Percentiles rank a stretch among this genome's conserved stretches.
phyloP scores from a whole-genome alignment of 768 basidiomycete species.

The Gelatoporia subvermispora region DNA sequence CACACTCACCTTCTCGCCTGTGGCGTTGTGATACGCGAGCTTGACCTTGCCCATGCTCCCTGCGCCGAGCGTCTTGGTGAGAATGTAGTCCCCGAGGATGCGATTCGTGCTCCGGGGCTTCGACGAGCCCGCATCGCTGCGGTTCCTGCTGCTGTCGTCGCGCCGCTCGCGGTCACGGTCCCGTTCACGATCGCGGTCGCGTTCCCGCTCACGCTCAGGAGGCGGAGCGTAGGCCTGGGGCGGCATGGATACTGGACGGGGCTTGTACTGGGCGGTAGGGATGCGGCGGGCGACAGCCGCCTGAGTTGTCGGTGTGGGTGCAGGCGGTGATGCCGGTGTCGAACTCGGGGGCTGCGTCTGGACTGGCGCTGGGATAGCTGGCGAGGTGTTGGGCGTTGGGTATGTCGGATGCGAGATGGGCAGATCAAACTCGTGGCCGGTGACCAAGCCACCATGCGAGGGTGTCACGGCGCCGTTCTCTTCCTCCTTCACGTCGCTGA shows the following conservation, averaged over 20 bases:
- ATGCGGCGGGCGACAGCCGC: slow-evolving; percentile 15
- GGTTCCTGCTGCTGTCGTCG: slow-evolving; percentile 12
- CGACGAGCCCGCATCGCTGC: slow-evolving; percentile 17
- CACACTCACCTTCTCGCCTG: slow-evolving; percentile 81
- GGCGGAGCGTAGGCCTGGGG: slow-evolving; percentile 43
- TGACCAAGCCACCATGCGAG: slow-evolving; percentile 50
- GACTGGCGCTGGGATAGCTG: slow-evolving; percentile 14
- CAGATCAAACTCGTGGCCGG: slow-evolving; percentile 65
- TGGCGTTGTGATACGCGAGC: slow-evolving; percentile 82
- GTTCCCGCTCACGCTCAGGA: slow-evolving; percentile 22
- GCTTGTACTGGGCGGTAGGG: slow-evolving; percentile 28
- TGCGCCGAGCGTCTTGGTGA: slow-evolving; percentile 95
- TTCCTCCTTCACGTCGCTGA: slow-evolving; percentile 15
- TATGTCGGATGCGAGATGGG: slow-evolving; percentile 40
- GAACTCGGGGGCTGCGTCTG: background rate
- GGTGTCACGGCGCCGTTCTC: slow-evolving; percentile 33
- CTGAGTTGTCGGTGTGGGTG: slow-evolving; percentile 17
- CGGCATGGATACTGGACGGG: slow-evolving; percentile 72
- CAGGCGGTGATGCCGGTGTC: background rate
- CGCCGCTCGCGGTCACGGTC: background rate
- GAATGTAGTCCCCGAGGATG: slow-evolving; percentile 89
- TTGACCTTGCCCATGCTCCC: slow-evolving; percentile 99
- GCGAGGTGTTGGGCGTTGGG: slow-evolving; percentile 18
- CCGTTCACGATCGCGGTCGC: slow-evolving; percentile 6
- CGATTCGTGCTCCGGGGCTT: slow-evolving; percentile 35